Percentiles rank a stretch among this genome's conserved stretches.
Conservation (phyloP, 129 eudicot species). For the Rutidosis leptorrhynchoides region DNA sequence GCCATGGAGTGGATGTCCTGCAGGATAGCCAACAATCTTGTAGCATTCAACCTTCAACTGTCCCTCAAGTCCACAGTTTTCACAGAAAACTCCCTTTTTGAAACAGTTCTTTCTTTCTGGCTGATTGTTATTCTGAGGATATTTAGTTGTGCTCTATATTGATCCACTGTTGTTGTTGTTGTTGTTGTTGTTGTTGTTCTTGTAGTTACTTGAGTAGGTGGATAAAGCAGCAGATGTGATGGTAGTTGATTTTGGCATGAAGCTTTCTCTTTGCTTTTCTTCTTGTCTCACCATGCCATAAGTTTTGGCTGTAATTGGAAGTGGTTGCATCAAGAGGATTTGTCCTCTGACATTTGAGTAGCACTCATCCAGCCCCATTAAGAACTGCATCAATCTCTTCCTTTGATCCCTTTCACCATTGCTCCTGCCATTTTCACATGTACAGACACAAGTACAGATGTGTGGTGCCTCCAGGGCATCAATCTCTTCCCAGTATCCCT, state of each 20-base stretch:
- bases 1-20: too few species aligned
- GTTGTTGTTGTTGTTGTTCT: not conserved
- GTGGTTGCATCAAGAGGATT: not conserved
- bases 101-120: not conserved
- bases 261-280: not conserved
- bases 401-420: too few species aligned
- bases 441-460: not conserved
- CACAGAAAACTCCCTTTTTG: too few species aligned
- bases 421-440: too few species aligned
- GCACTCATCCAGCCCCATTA: too few species aligned
- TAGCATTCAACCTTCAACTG: not conserved
- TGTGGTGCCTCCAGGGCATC: not conserved
- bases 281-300: not conserved
- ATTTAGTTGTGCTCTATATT: not conserved
- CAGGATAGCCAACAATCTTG: not conserved
- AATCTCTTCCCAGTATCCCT: not conserved
- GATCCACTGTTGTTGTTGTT: too few species aligned
- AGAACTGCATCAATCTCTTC: too few species aligned
- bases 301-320: not conserved
- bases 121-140: too few species aligned
- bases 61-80: too few species aligned
- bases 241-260: too few species aligned
- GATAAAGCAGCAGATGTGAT: not conserved
- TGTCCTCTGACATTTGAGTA: not conserved
- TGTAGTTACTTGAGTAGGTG: not conserved